Evolutionary conservation across 2,329 filamentous ascomycete species (phyloP).

Genomic region (Penicillium digitatum): DNA sequence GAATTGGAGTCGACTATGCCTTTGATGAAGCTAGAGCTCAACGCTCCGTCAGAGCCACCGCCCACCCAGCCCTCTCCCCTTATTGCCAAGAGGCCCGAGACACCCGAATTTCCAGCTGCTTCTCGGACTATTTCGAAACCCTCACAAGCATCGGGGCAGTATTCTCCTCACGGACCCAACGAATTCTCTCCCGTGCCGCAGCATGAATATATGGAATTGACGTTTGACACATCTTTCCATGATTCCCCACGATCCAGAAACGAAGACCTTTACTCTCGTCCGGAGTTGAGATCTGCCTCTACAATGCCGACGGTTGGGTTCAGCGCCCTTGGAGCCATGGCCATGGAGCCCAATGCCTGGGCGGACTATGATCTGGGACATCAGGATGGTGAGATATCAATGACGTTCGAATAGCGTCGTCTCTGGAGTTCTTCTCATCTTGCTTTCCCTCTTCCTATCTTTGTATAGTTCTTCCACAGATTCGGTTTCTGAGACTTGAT

Average conservation of each 20-base stretch:
- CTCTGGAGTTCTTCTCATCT: not conserved
- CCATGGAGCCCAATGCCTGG: slow-evolving; percentile 61
- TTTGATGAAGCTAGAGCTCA: slow-evolving; percentile 74
- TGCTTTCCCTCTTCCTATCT: not conserved
- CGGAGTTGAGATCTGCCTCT: slow-evolving; percentile 30
- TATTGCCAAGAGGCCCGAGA: slow-evolving; percentile 40
- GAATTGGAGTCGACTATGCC: slow-evolving; percentile 86
- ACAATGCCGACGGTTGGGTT: slow-evolving; percentile 32
- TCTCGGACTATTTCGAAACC: slow-evolving; percentile 22
- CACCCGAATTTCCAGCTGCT: slow-evolving; percentile 19
- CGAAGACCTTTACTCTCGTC: slow-evolving; percentile 18
- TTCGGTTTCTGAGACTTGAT: not conserved
- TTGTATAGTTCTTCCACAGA: slow-evolving; percentile 1
- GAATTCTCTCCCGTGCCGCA: slow-evolving; percentile 13
- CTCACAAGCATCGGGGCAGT: slow-evolving; percentile 8
- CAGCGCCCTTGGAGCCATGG: slow-evolving; percentile 28
- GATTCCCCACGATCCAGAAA: slow-evolving; percentile 30
- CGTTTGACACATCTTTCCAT: slow-evolving; percentile 63
- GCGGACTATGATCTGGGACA: slow-evolving; percentile 62
- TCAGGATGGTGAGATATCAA: slow-evolving; percentile 70
- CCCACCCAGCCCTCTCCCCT: slow-evolving; percentile 23
- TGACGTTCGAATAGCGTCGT: slow-evolving; percentile 68
- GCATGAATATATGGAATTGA: slow-evolving; percentile 57
- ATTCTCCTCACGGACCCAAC: slow-evolving; percentile 11
- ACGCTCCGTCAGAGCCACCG: slow-evolving; percentile 22